These are phyloP conservation scores for Thinopyrum elongatum DNA, from an alignment of 176 grass and related monocot genomes.

Conservation along the genomic window DNA sequence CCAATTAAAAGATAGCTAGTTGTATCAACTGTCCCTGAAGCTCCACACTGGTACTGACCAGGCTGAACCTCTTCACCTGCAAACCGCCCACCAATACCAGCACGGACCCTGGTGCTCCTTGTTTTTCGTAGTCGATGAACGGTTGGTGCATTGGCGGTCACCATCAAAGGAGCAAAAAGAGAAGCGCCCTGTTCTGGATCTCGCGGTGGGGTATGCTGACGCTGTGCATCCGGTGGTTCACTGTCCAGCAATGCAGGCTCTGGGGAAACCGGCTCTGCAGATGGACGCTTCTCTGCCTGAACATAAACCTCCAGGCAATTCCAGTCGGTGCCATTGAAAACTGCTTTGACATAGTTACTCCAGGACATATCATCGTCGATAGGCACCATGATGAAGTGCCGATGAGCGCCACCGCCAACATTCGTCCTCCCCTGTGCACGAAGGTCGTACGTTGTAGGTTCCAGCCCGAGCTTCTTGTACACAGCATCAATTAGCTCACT, in stretches of 20 bases:
- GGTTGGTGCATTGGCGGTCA: background rate
- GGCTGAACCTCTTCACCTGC: conserved; percentile 9
- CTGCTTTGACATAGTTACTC: conserved; percentile 46
- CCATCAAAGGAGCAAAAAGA: background rate
- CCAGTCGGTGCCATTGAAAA: conserved; percentile 46
- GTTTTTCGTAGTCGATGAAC: background rate
- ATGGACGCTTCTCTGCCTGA: conserved; percentile 7
- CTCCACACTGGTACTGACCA: conserved; percentile 9
- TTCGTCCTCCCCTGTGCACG: conserved; percentile 21
- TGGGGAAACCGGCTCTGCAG: background rate
- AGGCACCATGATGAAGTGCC: conserved; percentile 39
- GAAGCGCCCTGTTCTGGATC: conserved; percentile 1
- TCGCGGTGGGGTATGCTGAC: background rate
- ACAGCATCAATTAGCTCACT: conserved; percentile 21
- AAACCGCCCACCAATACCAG: background rate
- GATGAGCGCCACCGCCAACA: conserved; percentile 36
- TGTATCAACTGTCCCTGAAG: background rate
- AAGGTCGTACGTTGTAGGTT: background rate
- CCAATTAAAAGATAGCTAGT: conserved; percentile 30
- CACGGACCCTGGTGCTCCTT: background rate
- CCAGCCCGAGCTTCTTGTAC: conserved; percentile 28
- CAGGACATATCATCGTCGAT: conserved; percentile 14
- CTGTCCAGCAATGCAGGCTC: background rate
- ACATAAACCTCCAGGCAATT: conserved; percentile 44
- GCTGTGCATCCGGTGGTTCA: background rate